These are phyloP conservation scores for Yarrowia sp. DNA, from an alignment of 805 yeast genomes.

Conservation along the genomic window DNA sequence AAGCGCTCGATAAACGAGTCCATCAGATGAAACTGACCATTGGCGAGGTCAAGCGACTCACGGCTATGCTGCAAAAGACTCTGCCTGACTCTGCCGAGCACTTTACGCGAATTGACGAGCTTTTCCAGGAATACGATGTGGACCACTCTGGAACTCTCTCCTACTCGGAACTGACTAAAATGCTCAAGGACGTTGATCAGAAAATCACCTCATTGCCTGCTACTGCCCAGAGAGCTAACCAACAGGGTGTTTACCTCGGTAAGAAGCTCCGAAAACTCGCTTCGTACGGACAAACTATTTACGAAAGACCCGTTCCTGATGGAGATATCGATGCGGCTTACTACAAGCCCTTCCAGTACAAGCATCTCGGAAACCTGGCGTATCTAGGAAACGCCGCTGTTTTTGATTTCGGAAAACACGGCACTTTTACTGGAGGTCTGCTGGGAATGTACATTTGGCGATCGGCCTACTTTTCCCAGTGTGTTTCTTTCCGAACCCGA, in stretches of 20 bases:
- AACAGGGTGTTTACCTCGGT: conserved; percentile 67
- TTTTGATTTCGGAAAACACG: conserved; percentile 61
- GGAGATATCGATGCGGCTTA: conserved; percentile 58
- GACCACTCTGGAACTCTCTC: conserved; percentile 50
- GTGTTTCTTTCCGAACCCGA: conserved; percentile 63
- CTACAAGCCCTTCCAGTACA: conserved; percentile 58
- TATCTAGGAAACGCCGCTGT: conserved; percentile 71
- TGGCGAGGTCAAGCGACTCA: conserved; percentile 50
- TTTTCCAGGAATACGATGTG: conserved; percentile 53
- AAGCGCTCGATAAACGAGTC: conserved; percentile 44
- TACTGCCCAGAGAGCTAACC: conserved; percentile 71
- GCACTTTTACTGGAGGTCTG: conserved; percentile 61
- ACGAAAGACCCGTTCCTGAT: conserved; percentile 34
- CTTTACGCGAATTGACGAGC: conserved; percentile 49
- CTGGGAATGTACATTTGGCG: conserved; percentile 74
- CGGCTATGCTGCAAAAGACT: conserved; percentile 48
- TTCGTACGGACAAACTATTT: conserved; percentile 45
- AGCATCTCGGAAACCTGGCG: conserved; percentile 65
- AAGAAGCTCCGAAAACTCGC: conserved; percentile 57
- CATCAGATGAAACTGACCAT: conserved; percentile 47
- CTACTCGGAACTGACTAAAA: conserved; percentile 50
- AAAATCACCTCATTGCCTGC: conserved; percentile 69
- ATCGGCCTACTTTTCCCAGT: conserved; percentile 65
- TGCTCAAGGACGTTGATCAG: conserved; percentile 56
- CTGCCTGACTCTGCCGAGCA: conserved; percentile 62